Percentiles rank a stretch among this genome's conserved stretches.
These are phyloP conservation scores for Aureobasidium musti DNA, from an alignment of 2,329 filamentous ascomycete genomes.

Conservation along the genomic window DNA sequence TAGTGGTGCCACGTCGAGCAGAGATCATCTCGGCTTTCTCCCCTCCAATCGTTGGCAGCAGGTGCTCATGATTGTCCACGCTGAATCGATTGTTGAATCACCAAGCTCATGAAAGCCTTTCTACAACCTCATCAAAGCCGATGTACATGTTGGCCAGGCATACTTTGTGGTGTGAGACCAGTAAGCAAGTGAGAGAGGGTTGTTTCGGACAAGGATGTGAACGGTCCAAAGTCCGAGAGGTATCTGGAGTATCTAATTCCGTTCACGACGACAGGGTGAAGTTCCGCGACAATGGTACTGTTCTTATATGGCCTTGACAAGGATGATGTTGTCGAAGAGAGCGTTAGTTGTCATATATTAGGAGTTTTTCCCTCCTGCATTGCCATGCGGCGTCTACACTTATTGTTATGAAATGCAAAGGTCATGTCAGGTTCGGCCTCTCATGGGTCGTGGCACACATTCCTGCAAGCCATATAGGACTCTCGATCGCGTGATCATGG, in stretches of 20 bases:
- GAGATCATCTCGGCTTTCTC: neutral
- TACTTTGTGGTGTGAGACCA: neutral
- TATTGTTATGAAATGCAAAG: neutral
- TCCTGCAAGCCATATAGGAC: neutral
- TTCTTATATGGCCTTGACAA: neutral
- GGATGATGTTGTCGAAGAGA: neutral
- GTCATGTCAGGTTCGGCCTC: neutral
- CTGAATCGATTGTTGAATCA: neutral
- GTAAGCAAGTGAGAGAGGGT: neutral
- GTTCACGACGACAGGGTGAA: neutral
- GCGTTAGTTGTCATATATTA: neutral
- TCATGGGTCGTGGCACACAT: neutral
- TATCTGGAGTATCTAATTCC: neutral
- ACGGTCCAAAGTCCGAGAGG: neutral
- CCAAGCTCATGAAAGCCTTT: neutral
- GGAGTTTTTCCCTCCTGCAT: neutral
- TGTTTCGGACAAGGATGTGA: neutral
- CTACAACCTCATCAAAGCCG: neutral
- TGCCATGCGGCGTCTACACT: neutral
- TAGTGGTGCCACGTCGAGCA: conserved; percentile 1
- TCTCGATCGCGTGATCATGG: neutral
- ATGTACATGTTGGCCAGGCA: neutral
- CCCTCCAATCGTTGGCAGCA: neutral
- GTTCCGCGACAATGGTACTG: neutral
- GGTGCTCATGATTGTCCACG: neutral